Evolutionary conservation across 805 yeast species (phyloP).

Genomic region (Priceomyces medius): DNA sequence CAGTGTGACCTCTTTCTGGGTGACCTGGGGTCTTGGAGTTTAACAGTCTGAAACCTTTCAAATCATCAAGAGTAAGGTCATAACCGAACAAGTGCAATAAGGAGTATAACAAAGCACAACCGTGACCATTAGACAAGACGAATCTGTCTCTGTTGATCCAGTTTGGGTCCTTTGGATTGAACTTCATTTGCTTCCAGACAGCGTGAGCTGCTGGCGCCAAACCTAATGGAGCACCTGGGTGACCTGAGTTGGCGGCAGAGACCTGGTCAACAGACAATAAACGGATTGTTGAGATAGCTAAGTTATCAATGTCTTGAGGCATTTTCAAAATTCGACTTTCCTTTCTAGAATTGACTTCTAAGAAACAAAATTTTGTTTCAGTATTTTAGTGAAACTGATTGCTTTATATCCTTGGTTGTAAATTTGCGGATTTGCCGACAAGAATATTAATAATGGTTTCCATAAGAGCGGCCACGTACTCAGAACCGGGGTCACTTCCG

Average conservation of each 20-base stretch:
- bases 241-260: constrained; percentile 89
- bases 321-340: neutral
- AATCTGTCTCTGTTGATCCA: constrained; percentile 97
- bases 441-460: too few relatives aligned
- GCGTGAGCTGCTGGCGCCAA: constrained; percentile 95
- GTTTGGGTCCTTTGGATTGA: constrained; percentile 87
- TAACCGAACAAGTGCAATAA: constrained; percentile 85
- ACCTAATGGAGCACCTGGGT: constrained; percentile 99
- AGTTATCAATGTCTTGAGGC: constrained; percentile 50
- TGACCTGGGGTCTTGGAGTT: constrained; percentile 95
- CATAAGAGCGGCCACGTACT: too few relatives aligned
- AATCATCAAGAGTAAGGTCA: constrained; percentile 76
- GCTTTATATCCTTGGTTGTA: neutral
- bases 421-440: neutral
- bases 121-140: constrained; percentile 94
- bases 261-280: constrained; percentile 85
- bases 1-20: constrained; percentile 81
- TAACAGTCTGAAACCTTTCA: constrained; percentile 86
- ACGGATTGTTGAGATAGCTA: constrained; percentile 86
- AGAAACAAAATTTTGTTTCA: neutral
- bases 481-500: too few relatives aligned
- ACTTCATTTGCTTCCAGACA: constrained; percentile 73
- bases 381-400: neutral
- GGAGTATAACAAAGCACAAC: constrained; percentile 85
- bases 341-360: neutral